phyloP scores from a whole-genome alignment of 306 rosid species.

The Cucurbita ficifolia region DNA sequence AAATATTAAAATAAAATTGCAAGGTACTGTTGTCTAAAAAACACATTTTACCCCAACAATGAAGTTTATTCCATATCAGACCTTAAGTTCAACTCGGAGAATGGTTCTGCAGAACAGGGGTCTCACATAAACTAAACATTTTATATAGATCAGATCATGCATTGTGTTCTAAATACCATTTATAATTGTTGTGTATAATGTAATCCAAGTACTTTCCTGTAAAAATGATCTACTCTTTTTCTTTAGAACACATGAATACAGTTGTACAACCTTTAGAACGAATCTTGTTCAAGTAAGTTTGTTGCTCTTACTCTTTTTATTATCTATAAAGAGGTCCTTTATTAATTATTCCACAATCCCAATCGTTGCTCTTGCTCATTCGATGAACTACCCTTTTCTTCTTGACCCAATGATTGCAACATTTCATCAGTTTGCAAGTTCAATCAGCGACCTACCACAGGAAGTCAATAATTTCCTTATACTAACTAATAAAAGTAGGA shows the following conservation, averaged over 20 bases:
- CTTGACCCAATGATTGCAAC: background rate
- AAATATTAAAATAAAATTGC: background rate
- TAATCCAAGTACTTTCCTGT: no score
- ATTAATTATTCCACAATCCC: no score
- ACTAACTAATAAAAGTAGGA: background rate
- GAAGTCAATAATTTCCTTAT: background rate
- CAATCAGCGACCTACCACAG: background rate
- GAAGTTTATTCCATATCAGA: background rate
- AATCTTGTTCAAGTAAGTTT: no score
- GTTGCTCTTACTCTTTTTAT: no score
- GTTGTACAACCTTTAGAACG: no score
- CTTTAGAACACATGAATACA: no score
- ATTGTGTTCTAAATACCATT: background rate
- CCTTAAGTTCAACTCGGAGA: background rate
- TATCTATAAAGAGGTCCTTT: no score
- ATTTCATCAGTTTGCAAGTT: background rate
- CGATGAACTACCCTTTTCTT: background rate
- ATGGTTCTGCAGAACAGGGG: background rate
- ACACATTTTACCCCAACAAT: background rate
- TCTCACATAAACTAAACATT: background rate
- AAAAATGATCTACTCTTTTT: no score
- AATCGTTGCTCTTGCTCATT: no score
- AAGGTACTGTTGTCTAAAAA: background rate
- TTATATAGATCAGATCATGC: background rate
- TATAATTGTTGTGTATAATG: no score